Conservation (phyloP, 1,284 basidiomycete genomes). For the Vanrija sp. region DNA sequence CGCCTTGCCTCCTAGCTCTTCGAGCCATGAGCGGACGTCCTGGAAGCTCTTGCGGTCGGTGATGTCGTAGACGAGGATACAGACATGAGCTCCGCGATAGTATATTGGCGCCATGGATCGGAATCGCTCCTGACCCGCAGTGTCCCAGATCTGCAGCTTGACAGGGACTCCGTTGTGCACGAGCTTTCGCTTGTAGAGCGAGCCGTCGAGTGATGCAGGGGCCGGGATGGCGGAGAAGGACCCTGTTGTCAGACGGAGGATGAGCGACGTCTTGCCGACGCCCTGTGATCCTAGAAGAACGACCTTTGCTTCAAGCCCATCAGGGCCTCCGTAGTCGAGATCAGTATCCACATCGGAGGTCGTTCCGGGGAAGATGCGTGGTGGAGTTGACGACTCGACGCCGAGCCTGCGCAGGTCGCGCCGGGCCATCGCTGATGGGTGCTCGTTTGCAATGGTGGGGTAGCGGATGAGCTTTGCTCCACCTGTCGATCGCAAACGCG, state of each 20-base stretch:
- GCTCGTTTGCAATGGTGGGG: slow-evolving; percentile 9
- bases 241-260: slow-evolving; percentile 88
- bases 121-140: slow-evolving; percentile 96
- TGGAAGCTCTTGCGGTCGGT: slow-evolving; percentile 75
- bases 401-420: not conserved
- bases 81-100: slow-evolving; percentile 55
- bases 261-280: slow-evolving; percentile 93
- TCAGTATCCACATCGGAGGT: slow-evolving; percentile 4
- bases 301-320: slow-evolving; percentile 81
- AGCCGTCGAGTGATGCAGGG: slow-evolving; percentile 88
- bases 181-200: slow-evolving; percentile 92
- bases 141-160: slow-evolving; percentile 79
- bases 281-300: slow-evolving; percentile 95
- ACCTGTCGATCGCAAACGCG: slow-evolving; percentile 17
- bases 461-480: slow-evolving; percentile 12
- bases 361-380: not conserved
- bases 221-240: slow-evolving; percentile 75
- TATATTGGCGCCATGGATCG: slow-evolving; percentile 77
- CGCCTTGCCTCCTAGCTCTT: slow-evolving; percentile 54
- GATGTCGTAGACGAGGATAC: slow-evolving; percentile 53
- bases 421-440: slow-evolving; percentile 5
- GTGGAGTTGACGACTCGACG: slow-evolving; percentile 1
- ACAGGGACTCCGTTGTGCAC: slow-evolving; percentile 83
- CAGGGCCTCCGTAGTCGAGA: slow-evolving; percentile 34
- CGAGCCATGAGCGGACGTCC: slow-evolving; percentile 88